Evolutionary conservation across 768 basidiomycete genomes (phyloP), one percentile per base, ranked within the genome.

Genomic region (Paxillus ammoniavirescens): DNA sequence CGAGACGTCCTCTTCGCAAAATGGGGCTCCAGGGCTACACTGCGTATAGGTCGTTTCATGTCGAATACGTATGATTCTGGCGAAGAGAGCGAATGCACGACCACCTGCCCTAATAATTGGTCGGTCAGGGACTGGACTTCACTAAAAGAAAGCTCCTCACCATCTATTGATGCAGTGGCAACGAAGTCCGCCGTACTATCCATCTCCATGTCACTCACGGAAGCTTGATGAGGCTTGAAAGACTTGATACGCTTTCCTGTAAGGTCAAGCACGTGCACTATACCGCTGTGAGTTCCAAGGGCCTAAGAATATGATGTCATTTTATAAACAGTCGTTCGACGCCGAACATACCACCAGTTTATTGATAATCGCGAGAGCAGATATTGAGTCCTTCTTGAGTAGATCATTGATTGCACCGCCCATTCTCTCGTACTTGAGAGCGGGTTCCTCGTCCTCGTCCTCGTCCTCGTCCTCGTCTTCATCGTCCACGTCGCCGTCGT

Each of bases 81-180:
- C 3, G 84, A 84, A 15, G 86, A 84, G 10, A 93, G 70, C 0
- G 94, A 93, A 62, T 89, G 87, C 46, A 98, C 84, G 57, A 91
- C 83, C 54, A 96, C 88, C 77, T 94, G 91, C 74, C 95, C 95
- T 97, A 67, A 61, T 66, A 49, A 50, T 53, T 62, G 47, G 37
- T 53, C 40, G 42, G 49, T 68, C 61, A 61, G 48, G 85, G 82
- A 18, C 88, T 69, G 0, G 88, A 87, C 60, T 84, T 47, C 90
- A 28, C 40, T 6, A 17, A 35, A 1, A 33, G 31, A 2, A 35
- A 38, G 9, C 10, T 31, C 41, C 82, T 72, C 68, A 92, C 96
- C 96, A 71, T 99, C 96, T 57, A 96, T 84, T 4, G 93, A 93
- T 0, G 95, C 89, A 7, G 93, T 94, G 2, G 87, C 93, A 7